phyloP scores from a whole-genome alignment of 352 stramenopile species.

The Aphanomyces invadans region DNA sequence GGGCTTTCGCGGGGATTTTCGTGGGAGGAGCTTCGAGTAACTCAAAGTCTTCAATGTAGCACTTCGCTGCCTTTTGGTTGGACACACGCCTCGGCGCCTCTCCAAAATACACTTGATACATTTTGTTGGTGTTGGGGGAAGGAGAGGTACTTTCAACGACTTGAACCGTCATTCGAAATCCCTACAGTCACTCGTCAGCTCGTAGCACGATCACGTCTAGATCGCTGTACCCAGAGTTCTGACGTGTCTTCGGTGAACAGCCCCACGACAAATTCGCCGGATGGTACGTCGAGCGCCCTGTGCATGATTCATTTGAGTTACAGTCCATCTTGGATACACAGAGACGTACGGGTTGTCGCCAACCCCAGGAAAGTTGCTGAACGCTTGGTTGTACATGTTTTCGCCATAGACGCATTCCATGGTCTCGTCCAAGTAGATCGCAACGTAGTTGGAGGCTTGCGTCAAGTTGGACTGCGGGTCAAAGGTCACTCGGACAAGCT shows the following conservation, averaged over 20 bases:
- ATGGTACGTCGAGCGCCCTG: slow-evolving; percentile 40
- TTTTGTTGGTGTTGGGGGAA: not conserved
- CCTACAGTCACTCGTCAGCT: slow-evolving; percentile 28
- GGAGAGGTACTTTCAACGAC: not conserved
- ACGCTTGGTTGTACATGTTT: not conserved
- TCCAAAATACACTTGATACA: slow-evolving; percentile 45
- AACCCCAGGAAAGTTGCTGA: slow-evolving; percentile 14
- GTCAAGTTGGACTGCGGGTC: slow-evolving; percentile 63
- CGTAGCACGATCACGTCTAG: slow-evolving; percentile 25
- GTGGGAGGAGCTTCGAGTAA: not conserved
- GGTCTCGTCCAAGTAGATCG: not conserved
- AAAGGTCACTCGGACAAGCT: slow-evolving; percentile 66
- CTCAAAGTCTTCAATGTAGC: slow-evolving; percentile 33
- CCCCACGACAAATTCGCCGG: slow-evolving; percentile 64
- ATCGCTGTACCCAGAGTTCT: slow-evolving; percentile 48
- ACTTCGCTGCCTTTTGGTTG: slow-evolving; percentile 45
- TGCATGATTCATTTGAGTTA: no score
- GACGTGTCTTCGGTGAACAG: slow-evolving; percentile 51
- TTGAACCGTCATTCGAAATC: slow-evolving; percentile 13
- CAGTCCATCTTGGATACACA: not conserved
- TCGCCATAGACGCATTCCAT: slow-evolving; percentile 1
- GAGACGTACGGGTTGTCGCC: slow-evolving; percentile 4
- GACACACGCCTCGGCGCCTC: slow-evolving; percentile 44
- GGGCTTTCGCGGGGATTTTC: not conserved
- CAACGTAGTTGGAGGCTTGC: slow-evolving; percentile 33